Conservation (phyloP, 148 eudicot species). For the Arbutus unedo region DNA sequence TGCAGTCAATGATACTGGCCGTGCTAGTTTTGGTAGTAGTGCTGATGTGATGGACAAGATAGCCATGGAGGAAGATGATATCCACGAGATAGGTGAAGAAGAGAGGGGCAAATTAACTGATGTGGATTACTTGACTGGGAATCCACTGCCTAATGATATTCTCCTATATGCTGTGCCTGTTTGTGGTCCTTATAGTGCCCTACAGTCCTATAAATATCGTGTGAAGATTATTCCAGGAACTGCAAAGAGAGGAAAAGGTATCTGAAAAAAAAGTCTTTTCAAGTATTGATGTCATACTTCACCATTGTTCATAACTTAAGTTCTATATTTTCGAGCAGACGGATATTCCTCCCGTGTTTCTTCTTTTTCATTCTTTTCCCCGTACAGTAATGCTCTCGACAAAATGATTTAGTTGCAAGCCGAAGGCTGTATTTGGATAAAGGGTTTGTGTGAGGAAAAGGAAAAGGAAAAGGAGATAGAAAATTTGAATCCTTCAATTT, state of each 20-base stretch:
- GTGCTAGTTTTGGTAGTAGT: slow-evolving; percentile 20
- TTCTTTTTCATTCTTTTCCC: neutral
- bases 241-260: slow-evolving; percentile 97
- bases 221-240: slow-evolving; percentile 93
- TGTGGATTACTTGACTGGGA: slow-evolving; percentile 90
- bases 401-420: neutral
- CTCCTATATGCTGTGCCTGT: slow-evolving; percentile 93
- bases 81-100: slow-evolving; percentile 95
- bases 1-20: slow-evolving; percentile 28
- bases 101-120: slow-evolving; percentile 84
- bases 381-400: neutral
- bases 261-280: neutral
- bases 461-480: neutral
- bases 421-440: neutral
- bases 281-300: neutral
- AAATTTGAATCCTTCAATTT: neutral
- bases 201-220: slow-evolving; percentile 86
- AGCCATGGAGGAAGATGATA: slow-evolving; percentile 94
- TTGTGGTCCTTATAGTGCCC: slow-evolving; percentile 84
- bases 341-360: neutral
- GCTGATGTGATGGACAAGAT: slow-evolving; percentile 55
- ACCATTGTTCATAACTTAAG: neutral
- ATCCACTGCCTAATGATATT: slow-evolving; percentile 74
- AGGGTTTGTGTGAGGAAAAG: neutral
- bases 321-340: neutral